Evolutionary conservation across 306 rosid genomes (phyloP).

Genomic region (Purshia tridentata): DNA sequence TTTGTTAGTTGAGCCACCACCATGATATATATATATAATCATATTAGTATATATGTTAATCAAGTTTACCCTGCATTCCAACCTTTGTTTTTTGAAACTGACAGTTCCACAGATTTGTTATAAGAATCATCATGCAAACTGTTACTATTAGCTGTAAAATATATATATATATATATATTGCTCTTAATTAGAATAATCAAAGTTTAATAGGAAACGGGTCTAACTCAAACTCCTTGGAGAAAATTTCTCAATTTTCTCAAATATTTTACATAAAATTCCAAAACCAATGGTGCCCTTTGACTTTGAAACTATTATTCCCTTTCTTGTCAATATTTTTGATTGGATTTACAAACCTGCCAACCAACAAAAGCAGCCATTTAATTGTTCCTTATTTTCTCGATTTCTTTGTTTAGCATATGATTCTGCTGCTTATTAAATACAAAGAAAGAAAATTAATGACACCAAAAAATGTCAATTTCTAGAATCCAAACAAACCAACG

Average conservation of each 20-base stretch:
- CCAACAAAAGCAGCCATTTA: neutral
- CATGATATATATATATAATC: neutral
- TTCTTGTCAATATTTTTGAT: neutral
- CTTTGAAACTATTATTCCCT: constrained; percentile 4
- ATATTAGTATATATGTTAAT: too few species aligned
- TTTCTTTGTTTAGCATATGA: neutral
- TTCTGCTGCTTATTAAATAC: neutral
- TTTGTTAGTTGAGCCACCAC: constrained; percentile 16
- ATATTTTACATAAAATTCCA: neutral
- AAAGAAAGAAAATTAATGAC: neutral
- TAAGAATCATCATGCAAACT: neutral
- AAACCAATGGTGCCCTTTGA: constrained; percentile 4
- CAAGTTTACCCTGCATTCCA: neutral
- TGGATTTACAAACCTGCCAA: neutral
- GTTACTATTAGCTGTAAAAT: neutral
- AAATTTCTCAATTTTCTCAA: neutral
- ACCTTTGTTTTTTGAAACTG: neutral
- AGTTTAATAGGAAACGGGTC: constrained; percentile 9
- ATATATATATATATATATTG: too few species aligned
- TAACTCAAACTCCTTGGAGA: neutral
- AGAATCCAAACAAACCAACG: constrained; percentile 13
- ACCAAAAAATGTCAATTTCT: neutral
- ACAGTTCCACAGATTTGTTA: neutral
- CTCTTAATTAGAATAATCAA: too few species aligned
- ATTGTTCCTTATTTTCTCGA: neutral